These are phyloP conservation scores for Cordyceps pruinosa DNA, from an alignment of 2,329 filamentous ascomycete genomes.

Conservation along the genomic window DNA sequence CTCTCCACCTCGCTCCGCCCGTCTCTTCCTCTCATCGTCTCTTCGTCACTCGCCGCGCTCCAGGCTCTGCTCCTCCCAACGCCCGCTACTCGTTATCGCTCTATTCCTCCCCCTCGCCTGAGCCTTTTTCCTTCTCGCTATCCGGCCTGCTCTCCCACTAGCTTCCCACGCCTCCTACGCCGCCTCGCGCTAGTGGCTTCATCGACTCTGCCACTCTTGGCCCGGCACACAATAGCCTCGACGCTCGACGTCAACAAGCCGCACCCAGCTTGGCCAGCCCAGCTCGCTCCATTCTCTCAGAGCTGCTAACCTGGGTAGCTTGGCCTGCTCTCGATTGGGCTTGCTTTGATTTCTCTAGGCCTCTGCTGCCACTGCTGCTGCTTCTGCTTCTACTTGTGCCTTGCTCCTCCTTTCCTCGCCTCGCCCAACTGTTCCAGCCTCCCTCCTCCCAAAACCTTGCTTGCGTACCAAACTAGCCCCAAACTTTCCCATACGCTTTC, in stretches of 20 bases:
- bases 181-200: background rate
- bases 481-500: background rate
- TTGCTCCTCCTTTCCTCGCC: background rate
- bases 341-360: too few species aligned
- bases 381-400: too few species aligned
- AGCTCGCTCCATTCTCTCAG: background rate
- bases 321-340: background rate
- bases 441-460: background rate
- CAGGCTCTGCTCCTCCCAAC: background rate
- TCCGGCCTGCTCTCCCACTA: background rate
- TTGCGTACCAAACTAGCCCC: conserved; percentile 3
- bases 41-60: conserved; percentile 3
- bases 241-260: background rate
- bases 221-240: background rate
- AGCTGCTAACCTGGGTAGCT: background rate
- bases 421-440: background rate
- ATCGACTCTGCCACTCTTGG: background rate
- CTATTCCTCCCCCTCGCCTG: background rate
- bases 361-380: too few species aligned
- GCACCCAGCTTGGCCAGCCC: background rate
- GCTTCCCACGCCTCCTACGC: background rate
- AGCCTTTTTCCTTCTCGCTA: background rate
- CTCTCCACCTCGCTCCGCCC: conserved; percentile 8
- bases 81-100: background rate
- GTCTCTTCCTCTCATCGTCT: too few species aligned